Percentiles rank a stretch among this genome's conserved stretches.
phyloP scores from a whole-genome alignment of 169 alveolate species.

The Eimeria falciformis region DNA sequence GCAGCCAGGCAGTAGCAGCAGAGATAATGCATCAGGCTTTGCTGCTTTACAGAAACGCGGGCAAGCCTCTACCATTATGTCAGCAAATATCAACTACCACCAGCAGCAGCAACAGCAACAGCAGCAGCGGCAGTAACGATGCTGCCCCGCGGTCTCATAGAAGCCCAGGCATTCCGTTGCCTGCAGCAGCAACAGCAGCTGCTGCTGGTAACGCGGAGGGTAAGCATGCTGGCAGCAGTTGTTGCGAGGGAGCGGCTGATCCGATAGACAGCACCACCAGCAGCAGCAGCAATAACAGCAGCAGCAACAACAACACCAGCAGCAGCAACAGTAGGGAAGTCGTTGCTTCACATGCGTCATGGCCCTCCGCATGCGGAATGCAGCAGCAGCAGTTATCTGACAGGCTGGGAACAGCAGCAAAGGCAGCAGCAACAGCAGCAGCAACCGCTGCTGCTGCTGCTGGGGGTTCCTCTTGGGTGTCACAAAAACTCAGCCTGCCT shows the following conservation, averaged over 20 bases:
- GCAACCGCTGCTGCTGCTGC: conserved; percentile 5
- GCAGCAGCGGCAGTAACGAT: neutral
- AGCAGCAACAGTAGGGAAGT: neutral
- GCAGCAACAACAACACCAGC: conserved; percentile 4
- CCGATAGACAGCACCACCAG: neutral
- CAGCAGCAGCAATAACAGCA: neutral
- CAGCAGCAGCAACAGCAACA: neutral
- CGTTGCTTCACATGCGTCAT: no score
- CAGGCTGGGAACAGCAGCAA: neutral
- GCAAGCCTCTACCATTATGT: conserved; percentile 19
- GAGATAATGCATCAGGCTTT: conserved; percentile 47
- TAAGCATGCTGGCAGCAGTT: neutral
- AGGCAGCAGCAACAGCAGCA: conserved; percentile 11
- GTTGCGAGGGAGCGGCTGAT: neutral
- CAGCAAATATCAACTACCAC: neutral
- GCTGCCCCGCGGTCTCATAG: no score
- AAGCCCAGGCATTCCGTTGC: neutral
- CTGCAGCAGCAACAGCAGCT: neutral
- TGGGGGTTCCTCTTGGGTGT: conserved; percentile 28
- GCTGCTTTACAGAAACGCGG: conserved; percentile 27
- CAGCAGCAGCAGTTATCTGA: neutral
- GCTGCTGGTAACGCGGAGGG: neutral
- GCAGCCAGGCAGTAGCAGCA: conserved; percentile 53
- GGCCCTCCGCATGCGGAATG: neutral
- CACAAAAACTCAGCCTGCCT: neutral